A percentile compares a stretch with the other conserved stretches of the same genome.
Evolutionary conservation across 768 basidiomycete genomes (phyloP).

Genomic region (Pisolithus marmoratus): DNA sequence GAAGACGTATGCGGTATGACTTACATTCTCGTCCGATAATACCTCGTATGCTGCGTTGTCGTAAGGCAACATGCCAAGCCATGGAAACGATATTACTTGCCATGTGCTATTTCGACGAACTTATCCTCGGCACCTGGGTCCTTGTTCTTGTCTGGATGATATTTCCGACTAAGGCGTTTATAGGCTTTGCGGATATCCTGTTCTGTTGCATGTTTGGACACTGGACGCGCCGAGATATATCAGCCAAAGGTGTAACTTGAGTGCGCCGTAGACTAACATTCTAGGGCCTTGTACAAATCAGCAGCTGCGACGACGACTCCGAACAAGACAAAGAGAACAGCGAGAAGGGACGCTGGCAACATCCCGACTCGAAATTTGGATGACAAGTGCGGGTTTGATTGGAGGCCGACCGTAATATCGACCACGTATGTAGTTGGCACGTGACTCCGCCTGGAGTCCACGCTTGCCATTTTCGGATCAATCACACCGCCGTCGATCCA

Average conservation of each 20-base stretch:
- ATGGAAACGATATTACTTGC: conserved; percentile 38
- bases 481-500: no score
- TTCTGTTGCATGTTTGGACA: conserved; percentile 76
- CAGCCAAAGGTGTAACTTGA: conserved; percentile 15
- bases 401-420: neutral
- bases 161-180: conserved; percentile 82
- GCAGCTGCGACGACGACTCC: conserved; percentile 39
- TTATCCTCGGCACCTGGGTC: conserved; percentile 74
- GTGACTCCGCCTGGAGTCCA: no score
- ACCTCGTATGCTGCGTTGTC: conserved; percentile 76
- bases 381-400: neutral
- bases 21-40: conserved; percentile 78
- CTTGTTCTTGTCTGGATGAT: conserved; percentile 94
- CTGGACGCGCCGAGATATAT: conserved; percentile 24
- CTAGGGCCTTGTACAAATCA: conserved; percentile 80
- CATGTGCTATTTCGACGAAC: conserved; percentile 89
- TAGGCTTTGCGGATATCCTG: conserved; percentile 90
- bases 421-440: conserved; percentile 20
- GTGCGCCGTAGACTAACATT: conserved; percentile 53
- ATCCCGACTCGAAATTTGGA: conserved; percentile 9
- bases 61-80: conserved; percentile 3
- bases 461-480: no score
- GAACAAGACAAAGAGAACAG: conserved; percentile 28
- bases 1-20: conserved; percentile 13
- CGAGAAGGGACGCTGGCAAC: conserved; percentile 22